Conservation (phyloP, 2,329 filamentous ascomycete genomes). For the Aspergillus sp. region DNA sequence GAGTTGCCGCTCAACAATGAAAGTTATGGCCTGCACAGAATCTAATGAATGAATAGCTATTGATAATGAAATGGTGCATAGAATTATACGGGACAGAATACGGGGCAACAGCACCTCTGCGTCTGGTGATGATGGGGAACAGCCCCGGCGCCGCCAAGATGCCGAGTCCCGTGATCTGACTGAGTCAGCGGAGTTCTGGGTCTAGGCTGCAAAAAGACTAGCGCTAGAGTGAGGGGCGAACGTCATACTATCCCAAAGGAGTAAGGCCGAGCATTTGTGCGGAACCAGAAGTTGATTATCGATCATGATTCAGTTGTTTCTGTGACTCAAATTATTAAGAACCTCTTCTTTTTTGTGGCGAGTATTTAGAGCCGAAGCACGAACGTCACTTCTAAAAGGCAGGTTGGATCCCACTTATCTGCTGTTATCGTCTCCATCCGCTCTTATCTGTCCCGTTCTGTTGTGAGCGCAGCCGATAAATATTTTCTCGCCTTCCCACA, state of each 20-base stretch:
- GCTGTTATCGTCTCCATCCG: neutral
- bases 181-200: neutral
- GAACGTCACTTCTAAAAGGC: neutral
- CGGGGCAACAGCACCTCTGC: neutral
- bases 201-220: neutral
- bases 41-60: neutral
- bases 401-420: neutral
- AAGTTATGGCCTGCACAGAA: neutral
- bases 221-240: slow-evolving; percentile 9
- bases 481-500: neutral
- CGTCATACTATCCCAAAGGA: slow-evolving; percentile 22
- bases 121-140: neutral
- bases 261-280: slow-evolving; percentile 19
- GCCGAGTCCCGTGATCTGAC: neutral
- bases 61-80: neutral
- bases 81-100: neutral
- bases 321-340: neutral
- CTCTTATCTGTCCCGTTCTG: neutral
- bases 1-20: neutral
- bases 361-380: neutral
- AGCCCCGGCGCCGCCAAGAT: neutral
- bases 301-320: slow-evolving; percentile 7
- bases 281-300: slow-evolving; percentile 14
- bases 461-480: neutral
- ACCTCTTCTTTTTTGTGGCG: neutral